Percentiles rank a stretch among this genome's conserved stretches.
Evolutionary conservation across 306 rosid species (phyloP).

Genomic region (Rubus idaeus): DNA sequence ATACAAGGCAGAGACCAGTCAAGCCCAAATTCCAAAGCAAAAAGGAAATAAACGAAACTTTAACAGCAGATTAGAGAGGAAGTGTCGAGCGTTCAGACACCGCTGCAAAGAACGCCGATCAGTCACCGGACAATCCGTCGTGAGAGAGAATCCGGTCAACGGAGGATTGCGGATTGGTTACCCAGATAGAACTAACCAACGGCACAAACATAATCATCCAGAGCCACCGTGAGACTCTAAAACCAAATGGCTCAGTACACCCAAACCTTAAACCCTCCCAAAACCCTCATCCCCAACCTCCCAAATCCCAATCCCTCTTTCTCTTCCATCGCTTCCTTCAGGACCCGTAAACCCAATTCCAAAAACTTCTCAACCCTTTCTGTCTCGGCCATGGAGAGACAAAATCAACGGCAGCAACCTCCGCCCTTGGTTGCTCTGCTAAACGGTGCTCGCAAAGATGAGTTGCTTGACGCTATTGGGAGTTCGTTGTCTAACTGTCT

Average conservation of each 20-base stretch:
- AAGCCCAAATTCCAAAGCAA: too few relatives aligned
- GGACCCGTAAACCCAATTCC: slow-evolving; percentile 23
- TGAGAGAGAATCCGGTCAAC: too few relatives aligned
- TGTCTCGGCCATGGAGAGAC: slow-evolving; percentile 41
- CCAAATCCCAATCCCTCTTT: slow-evolving; percentile 12
- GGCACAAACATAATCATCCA: too few relatives aligned
- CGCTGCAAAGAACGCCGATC: too few relatives aligned
- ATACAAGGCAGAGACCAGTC: too few relatives aligned
- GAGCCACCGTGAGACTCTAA: not conserved
- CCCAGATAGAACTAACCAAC: not conserved
- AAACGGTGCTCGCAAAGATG: slow-evolving; percentile 45
- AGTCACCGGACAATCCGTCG: too few relatives aligned
- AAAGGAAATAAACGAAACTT: too few relatives aligned
- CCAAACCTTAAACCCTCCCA: slow-evolving; percentile 59
- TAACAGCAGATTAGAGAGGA: too few relatives aligned
- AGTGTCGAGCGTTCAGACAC: too few relatives aligned
- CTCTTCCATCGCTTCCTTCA: slow-evolving; percentile 2
- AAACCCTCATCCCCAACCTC: slow-evolving; percentile 42
- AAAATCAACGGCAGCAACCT: slow-evolving; percentile 25
- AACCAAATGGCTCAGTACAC: slow-evolving; percentile 32
- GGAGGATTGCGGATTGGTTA: too few relatives aligned
- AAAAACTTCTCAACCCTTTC: slow-evolving; percentile 31
- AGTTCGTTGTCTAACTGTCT: slow-evolving; percentile 53
- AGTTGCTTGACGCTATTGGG: slow-evolving; percentile 41
- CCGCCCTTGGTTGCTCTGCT: slow-evolving; percentile 48